A percentile compares a stretch with the other conserved stretches of the same genome.
Conservation (phyloP, 2,329 filamentous ascomycete species). For the Nannizzia gypsea region DNA sequence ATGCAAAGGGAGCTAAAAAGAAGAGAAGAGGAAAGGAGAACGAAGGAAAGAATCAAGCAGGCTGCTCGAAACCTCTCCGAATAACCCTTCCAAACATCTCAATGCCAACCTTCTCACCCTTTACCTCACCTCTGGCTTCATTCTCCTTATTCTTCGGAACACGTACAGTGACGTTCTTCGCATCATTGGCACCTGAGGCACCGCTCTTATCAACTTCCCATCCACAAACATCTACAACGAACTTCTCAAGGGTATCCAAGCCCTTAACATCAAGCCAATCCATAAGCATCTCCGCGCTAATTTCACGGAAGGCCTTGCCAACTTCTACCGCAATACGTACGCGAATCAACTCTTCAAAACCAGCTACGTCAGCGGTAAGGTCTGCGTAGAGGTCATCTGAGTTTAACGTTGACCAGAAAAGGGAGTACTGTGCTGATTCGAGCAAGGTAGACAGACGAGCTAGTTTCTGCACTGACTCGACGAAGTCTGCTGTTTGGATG, state of each 20-base stretch:
- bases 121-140: conserved; percentile 90
- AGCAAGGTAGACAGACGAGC: conserved; percentile 74
- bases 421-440: conserved; percentile 75
- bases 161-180: conserved; percentile 43
- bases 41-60: conserved; percentile 37
- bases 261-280: conserved; percentile 60
- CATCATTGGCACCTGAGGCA: conserved; percentile 18
- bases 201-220: conserved; percentile 63
- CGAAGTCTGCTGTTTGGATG: conserved; percentile 42
- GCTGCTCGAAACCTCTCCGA: conserved; percentile 74
- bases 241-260: conserved; percentile 58
- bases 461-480: conserved; percentile 85
- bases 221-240: conserved; percentile 71
- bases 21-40: conserved; percentile 7
- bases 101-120: conserved; percentile 73
- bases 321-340: conserved; percentile 80
- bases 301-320: conserved; percentile 65
- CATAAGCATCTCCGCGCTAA: conserved; percentile 56
- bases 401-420: conserved; percentile 89
- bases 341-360: conserved; percentile 89
- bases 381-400: conserved; percentile 93
- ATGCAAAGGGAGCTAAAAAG: background rate
- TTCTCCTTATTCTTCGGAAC: conserved; percentile 93
- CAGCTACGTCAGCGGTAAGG: conserved; percentile 81
- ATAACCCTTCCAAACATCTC: conserved; percentile 53